Base-by-base conservation (phyloP, 805 yeast species). In the Dipodascus geniculatus region DNA sequence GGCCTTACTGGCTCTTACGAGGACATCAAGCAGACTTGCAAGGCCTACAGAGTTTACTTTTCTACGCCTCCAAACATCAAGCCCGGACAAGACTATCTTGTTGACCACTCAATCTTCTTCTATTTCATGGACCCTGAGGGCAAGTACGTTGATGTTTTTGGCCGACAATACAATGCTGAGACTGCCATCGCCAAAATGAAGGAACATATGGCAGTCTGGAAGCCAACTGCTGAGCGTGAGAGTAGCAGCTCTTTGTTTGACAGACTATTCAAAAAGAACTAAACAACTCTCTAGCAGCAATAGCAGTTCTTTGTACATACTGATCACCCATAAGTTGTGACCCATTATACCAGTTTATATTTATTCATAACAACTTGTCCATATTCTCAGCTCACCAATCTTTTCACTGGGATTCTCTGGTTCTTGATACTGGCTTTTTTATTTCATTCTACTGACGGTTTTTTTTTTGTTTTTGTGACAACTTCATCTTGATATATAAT, bases 101-200 rank as follows among this genome's bases (percentile, higher is more conserved):
- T 93, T 31, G 99, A 93, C 66, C 99, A 93, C 70, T 91, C 98
- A 2, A 89, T 93, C 55, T 93, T 93, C 79, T 91, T 91, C 71
- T 93, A 93, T 65, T 73, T 93, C 62, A 91, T 93, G 97, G 98
- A 93, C 67, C 90, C 96, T n/a, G 96, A 93, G 66, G 99, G 98
- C 50, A 81, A 87, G 65, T 93, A 88, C 65, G 85, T 91, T 50
- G 96, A 91, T 67, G 98, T 93, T 3, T 74, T 91, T 60, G 99
- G 99, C 53, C 82, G 96, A 68, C 91, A 91, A 63, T 87, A 83
- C 60, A 87, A 83, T 54, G 90, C 89, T 23, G 76, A 74, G 20
- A 82, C 83, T 57, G 96, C 95, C 23, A 83, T 82, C 16, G 80
- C 77, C 44, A 86, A 86, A 69, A 86, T 93, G 59, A 77, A 77